A percentile compares a stretch with the other conserved stretches of the same genome.
Evolutionary conservation across 768 basidiomycete species (phyloP).

Genomic region (Psilocybe tampanensis): DNA sequence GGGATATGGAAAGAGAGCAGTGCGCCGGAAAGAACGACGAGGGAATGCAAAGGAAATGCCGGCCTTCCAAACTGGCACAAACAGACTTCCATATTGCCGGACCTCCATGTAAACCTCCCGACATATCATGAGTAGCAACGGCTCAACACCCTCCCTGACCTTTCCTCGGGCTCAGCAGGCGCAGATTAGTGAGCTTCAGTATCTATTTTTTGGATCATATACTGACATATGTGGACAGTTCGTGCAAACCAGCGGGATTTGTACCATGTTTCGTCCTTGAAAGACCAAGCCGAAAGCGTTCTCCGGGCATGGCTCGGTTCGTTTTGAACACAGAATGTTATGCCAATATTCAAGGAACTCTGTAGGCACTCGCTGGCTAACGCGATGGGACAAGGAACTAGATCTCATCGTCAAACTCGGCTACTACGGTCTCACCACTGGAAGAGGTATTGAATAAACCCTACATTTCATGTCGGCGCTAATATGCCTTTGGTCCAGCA

Average conservation of each 20-base stretch:
- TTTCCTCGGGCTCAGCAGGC: conserved; percentile 84
- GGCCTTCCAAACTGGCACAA: conserved; percentile 20
- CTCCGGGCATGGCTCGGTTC: conserved; percentile 79
- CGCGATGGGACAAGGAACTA: conserved; percentile 81
- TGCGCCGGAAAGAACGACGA: conserved; percentile 9
- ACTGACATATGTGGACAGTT: conserved; percentile 45
- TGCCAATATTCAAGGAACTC: not conserved
- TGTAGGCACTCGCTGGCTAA: conserved; percentile 78
- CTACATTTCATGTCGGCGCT: not conserved
- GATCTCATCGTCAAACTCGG: conserved; percentile 66
- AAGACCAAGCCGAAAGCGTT: conserved; percentile 74
- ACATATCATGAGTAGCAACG: conserved; percentile 19
- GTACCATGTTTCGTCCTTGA: conserved; percentile 73
- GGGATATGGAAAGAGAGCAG: conserved; percentile 1
- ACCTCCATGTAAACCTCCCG: not conserved
- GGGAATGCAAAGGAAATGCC: conserved; percentile 5
- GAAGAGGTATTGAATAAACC: conserved; percentile 52
- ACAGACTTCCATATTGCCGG: conserved; percentile 16
- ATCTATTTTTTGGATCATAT: conserved; percentile 2
- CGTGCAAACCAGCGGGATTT: conserved; percentile 85
- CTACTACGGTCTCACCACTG: conserved; percentile 77
- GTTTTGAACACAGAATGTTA: conserved; percentile 19
- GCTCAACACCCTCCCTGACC: conserved; percentile 25
- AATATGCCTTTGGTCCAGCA: conserved; percentile 41
- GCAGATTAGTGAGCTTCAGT: conserved; percentile 70